A percentile compares a stretch with the other conserved stretches of the same genome.
phyloP scores from a whole-genome alignment of 768 basidiomycete genomes.

The Wakefieldia striispora region DNA sequence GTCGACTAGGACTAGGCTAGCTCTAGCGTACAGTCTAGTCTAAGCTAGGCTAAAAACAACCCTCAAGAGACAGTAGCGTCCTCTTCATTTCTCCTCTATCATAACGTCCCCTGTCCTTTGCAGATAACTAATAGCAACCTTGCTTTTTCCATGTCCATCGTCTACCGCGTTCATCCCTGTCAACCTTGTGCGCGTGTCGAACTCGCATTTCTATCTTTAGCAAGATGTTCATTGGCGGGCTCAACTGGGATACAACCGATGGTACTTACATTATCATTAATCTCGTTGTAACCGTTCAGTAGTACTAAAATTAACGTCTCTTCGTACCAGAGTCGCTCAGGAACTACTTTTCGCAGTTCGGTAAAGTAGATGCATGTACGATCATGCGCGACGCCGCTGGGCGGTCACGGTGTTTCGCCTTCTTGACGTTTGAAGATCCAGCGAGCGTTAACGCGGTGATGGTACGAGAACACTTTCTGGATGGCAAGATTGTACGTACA shows the following conservation, averaged over 20 bases:
- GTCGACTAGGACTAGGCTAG: conserved; percentile 72
- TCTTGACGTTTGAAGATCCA: conserved; percentile 93
- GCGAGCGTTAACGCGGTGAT: conserved; percentile 94
- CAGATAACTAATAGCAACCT: conserved; percentile 78
- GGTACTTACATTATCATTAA: conserved; percentile 59
- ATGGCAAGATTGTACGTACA: conserved; percentile 90
- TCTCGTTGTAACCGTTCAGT: conserved; percentile 36
- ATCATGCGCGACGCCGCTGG: conserved; percentile 98
- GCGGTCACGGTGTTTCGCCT: conserved; percentile 95
- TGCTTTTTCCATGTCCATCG: conserved; percentile 37
- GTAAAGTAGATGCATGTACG: conserved; percentile 94
- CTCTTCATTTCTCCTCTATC: conserved; percentile 53
- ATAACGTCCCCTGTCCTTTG: conserved; percentile 64
- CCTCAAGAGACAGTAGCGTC: conserved; percentile 71
- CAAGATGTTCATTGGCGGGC: conserved; percentile 99
- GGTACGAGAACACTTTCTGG: conserved; percentile 91
- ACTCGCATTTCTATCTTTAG: conserved; percentile 48
- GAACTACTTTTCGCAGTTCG: conserved; percentile 94
- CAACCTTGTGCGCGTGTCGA: conserved; percentile 26
- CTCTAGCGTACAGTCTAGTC: conserved; percentile 77
- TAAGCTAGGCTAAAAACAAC: conserved; percentile 75
- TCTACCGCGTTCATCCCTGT: conserved; percentile 26
- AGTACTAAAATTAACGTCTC: conserved; percentile 40
- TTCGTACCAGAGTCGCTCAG: conserved; percentile 61
- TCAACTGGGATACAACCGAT: conserved; percentile 99